Evolutionary conservation across 2,329 filamentous ascomycete genomes (phyloP).

Genomic region (Fusarium sp.): DNA sequence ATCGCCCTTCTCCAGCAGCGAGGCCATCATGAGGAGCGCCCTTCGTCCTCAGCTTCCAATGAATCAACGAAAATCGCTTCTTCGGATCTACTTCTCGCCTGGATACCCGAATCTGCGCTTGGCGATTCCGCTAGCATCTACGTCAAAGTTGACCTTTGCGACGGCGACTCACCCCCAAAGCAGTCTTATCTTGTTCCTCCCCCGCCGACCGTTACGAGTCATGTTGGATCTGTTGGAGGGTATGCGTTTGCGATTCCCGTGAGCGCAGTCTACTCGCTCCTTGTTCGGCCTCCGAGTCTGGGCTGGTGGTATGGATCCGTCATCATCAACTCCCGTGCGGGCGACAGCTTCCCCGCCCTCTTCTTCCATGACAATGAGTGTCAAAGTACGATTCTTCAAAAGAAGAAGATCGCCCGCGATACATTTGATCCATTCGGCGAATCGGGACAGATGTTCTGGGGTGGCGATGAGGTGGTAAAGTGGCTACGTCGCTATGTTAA

Average conservation of each 20-base stretch:
- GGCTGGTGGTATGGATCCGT: slow-evolving; percentile 99
- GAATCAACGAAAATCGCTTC: slow-evolving; percentile 63
- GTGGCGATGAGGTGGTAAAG: slow-evolving; percentile 91
- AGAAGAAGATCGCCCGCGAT: slow-evolving; percentile 85
- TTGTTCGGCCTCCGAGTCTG: slow-evolving; percentile 90
- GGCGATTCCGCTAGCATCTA: slow-evolving; percentile 90
- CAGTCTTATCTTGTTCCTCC: slow-evolving; percentile 93
- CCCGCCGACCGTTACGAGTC: slow-evolving; percentile 85
- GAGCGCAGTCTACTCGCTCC: slow-evolving; percentile 88
- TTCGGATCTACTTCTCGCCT: slow-evolving; percentile 86
- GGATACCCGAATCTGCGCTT: slow-evolving; percentile 90
- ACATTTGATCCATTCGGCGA: slow-evolving; percentile 92
- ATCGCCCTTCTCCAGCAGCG: slow-evolving; percentile 95
- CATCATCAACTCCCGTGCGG: slow-evolving; percentile 89
- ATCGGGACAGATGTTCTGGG: slow-evolving; percentile 92
- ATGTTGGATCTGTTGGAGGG: slow-evolving; percentile 76
- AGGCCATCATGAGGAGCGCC: slow-evolving; percentile 58
- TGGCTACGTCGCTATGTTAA: slow-evolving; percentile 89
- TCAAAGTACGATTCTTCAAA: slow-evolving; percentile 92
- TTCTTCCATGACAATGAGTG: slow-evolving; percentile 99
- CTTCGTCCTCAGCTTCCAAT: slow-evolving; percentile 48
- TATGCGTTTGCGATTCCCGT: slow-evolving; percentile 95
- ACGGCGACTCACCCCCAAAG: slow-evolving; percentile 81
- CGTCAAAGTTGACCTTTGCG: slow-evolving; percentile 92
- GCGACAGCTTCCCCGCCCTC: slow-evolving; percentile 92